Evolutionary conservation across 495 filamentous ascomycete species (phyloP).

Genomic region (Trichoderma orchidacearum): DNA sequence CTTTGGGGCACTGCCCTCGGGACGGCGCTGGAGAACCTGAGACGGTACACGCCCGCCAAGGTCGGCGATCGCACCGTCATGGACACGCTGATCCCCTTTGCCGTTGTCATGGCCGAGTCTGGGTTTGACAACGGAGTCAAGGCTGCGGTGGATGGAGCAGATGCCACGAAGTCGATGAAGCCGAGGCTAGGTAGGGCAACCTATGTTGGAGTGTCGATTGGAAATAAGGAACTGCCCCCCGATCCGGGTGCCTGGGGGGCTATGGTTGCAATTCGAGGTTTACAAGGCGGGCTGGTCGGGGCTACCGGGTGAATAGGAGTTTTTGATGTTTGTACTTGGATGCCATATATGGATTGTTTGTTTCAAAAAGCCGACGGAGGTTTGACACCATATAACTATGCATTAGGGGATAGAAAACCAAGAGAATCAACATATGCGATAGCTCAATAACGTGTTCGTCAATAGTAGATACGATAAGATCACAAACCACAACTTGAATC

Average conservation of each 20-base stretch:
- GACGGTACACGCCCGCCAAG: constrained; percentile 32
- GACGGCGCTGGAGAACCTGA: constrained; percentile 27
- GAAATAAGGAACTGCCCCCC: constrained; percentile 31
- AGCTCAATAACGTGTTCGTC: too few species aligned
- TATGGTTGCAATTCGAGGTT: constrained; percentile 41
- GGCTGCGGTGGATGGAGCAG: constrained; percentile 38
- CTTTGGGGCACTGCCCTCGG: constrained; percentile 25
- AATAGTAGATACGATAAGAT: too few species aligned
- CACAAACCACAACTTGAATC: too few species aligned
- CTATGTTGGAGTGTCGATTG: constrained; percentile 34
- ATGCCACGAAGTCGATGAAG: constrained; percentile 38
- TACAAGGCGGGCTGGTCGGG: constrained; percentile 11
- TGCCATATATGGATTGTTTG: neutral
- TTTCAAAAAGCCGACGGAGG: too few species aligned
- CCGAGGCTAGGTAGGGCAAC: constrained; percentile 44
- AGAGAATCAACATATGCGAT: too few species aligned
- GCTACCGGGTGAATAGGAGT: neutral
- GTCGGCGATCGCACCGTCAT: constrained; percentile 39
- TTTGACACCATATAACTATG: too few species aligned
- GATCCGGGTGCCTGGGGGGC: constrained; percentile 51
- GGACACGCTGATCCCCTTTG: constrained; percentile 46
- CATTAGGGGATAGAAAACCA: too few species aligned
- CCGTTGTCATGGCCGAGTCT: constrained; percentile 26
- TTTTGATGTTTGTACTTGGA: neutral
- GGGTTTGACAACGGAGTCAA: constrained; percentile 35